phyloP scores from a whole-genome alignment of 202 grass and related monocot species.

The Digitaria exilis region DNA sequence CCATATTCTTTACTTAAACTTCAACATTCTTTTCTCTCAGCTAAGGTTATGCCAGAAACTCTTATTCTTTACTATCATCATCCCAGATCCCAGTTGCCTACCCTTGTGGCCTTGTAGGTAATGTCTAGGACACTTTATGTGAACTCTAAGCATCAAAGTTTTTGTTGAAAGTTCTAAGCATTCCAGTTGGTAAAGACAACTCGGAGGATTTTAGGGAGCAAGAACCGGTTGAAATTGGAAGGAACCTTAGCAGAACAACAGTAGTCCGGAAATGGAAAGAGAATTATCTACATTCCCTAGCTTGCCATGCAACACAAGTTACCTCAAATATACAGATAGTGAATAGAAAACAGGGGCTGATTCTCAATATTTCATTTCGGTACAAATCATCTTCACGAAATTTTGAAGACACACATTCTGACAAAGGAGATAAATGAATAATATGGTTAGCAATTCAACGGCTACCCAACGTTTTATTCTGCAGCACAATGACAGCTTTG shows the following conservation, averaged over 20 bases:
- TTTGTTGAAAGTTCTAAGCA: not conserved
- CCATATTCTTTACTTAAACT: constrained; percentile 8
- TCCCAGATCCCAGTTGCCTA: not conserved
- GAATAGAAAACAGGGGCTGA: constrained; percentile 9
- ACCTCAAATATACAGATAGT: constrained; percentile 15
- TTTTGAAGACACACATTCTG: not conserved
- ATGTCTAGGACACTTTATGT: constrained; percentile 18
- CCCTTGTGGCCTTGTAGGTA: not conserved
- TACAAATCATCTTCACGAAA: not conserved
- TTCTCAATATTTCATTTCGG: constrained; percentile 2
- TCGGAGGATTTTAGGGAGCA: constrained; percentile 4
- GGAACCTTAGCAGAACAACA: not conserved
- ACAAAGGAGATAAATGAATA: constrained; percentile 1
- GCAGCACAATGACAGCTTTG: constrained; percentile 6
- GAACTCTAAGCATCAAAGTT: constrained; percentile 24
- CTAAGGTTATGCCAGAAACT: constrained; percentile 1
- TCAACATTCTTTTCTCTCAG: constrained; percentile 4
- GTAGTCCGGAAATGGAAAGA: not conserved
- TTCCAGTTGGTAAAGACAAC: constrained; percentile 14
- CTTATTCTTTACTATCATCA: constrained; percentile 18
- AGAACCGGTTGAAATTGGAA: not conserved
- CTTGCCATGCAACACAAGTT: not conserved
- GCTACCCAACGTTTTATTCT: not conserved
- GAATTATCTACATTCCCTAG: not conserved
- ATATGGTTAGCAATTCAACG: not conserved